A percentile compares a stretch with the other conserved stretches of the same genome.
Conservation (phyloP, 768 basidiomycete genomes). For the Daedaleopsis nitida region DNA sequence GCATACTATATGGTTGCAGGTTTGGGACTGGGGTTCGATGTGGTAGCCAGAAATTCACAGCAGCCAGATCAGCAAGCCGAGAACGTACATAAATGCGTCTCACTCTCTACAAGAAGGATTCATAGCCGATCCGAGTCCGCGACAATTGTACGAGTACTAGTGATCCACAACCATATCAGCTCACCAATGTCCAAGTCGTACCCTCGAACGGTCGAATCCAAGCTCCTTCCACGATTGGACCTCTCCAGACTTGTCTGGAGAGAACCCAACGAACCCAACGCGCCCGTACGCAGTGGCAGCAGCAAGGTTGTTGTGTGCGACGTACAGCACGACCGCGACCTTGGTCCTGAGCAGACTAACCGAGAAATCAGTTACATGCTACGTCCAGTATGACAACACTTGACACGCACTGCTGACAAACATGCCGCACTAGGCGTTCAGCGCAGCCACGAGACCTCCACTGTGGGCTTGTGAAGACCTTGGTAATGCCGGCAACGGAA, state of each 20-base stretch:
- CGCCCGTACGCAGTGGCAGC: constrained; percentile 58
- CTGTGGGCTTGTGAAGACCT: constrained; percentile 62
- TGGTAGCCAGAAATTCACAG: no score
- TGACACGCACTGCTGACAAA: constrained; percentile 52
- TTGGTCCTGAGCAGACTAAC: constrained; percentile 41
- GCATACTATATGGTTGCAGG: no score
- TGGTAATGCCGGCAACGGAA: constrained; percentile 63
- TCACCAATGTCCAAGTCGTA: constrained; percentile 72
- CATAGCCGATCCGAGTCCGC: no score
- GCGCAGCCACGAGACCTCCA: constrained; percentile 62
- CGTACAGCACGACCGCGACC: constrained; percentile 62
- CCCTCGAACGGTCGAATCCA: constrained; percentile 53
- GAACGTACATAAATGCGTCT: no score
- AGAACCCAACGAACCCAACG: constrained; percentile 62
- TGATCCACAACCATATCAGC: no score
- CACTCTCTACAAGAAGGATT: no score
- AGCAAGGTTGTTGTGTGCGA: constrained; percentile 55
- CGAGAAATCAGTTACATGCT: not conserved
- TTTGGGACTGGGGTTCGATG: no score
- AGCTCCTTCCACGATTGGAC: constrained; percentile 57
- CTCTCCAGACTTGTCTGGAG: constrained; percentile 27
- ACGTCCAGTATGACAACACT: not conserved
- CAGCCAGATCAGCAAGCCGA: no score
- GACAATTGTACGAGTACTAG: not conserved
- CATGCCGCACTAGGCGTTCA: constrained; percentile 57